A percentile compares a stretch with the other conserved stretches of the same genome.
These are phyloP conservation scores for Hypholoma sublateritium DNA, from an alignment of 768 basidiomycete species.

Conservation along the genomic window DNA sequence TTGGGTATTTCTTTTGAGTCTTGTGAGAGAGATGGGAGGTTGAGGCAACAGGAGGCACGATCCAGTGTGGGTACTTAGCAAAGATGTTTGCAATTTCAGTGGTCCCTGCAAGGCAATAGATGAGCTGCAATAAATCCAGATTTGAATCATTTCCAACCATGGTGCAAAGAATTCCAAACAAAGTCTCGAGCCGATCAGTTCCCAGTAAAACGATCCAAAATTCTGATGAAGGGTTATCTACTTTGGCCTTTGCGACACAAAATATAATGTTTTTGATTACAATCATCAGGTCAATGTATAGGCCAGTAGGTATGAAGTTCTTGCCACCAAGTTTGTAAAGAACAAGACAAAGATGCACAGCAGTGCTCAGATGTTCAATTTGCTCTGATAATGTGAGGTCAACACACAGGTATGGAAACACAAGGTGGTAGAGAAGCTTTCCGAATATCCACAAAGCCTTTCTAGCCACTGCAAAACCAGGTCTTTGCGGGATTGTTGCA, in stretches of 20 bases:
- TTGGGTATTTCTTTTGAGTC: constrained; percentile 19
- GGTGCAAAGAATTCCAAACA: constrained; percentile 34
- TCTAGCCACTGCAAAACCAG: constrained; percentile 4
- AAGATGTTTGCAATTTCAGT: constrained; percentile 33
- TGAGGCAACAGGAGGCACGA: constrained; percentile 29
- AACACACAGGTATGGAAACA: constrained; percentile 27
- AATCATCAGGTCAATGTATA: constrained; percentile 28
- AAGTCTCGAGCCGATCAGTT: constrained; percentile 33
- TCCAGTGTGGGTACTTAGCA: constrained; percentile 36
- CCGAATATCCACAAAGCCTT: constrained; percentile 18
- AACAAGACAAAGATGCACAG: constrained; percentile 23
- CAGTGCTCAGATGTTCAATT: constrained; percentile 23
- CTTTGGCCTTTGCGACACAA: constrained; percentile 30
- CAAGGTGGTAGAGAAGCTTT: constrained; percentile 17
- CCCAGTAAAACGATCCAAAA: constrained; percentile 37
- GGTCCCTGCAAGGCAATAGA: constrained; percentile 25
- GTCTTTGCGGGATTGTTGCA: neutral
- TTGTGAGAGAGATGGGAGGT: constrained; percentile 25
- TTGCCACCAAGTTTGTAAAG: constrained; percentile 15
- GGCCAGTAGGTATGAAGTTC: constrained; percentile 24
- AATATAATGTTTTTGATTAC: constrained; percentile 25
- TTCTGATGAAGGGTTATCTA: constrained; percentile 25
- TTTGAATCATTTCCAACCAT: constrained; percentile 33
- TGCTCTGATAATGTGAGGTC: constrained; percentile 26
- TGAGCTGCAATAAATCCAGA: constrained; percentile 26